Evolutionary conservation across 495 filamentous ascomycete species (phyloP), one percentile per base, ranked within the genome.

Genomic region (Hypoxylon trugodes): DNA sequence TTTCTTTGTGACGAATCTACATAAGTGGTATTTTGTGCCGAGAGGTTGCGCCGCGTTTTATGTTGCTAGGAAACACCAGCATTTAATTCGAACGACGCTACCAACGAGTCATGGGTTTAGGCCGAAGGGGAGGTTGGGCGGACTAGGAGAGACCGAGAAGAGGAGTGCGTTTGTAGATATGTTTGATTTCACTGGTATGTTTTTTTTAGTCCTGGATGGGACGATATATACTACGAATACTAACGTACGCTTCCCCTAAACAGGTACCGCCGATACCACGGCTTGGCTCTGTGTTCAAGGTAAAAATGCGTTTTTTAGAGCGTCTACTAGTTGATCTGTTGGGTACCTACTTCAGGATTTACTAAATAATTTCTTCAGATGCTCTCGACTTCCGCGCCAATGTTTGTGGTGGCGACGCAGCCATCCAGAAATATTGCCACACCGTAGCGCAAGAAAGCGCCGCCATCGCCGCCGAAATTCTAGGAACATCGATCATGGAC

Each of bases 1-100:
- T 61, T 97, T 97, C 73, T 87, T 96, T 60, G 82, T 91, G 6
- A 86, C 80, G 18, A 97, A 96, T 69, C 86, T 85, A 65, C 91
- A 97, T 75, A 98, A 97, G 79, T 98, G 94, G 94, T 83, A 97
- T 12, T 90, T 86, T 66, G 85, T 86, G 8, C 94, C 93, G n/a
- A 85, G 94, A 36, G 87, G 86, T 21, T 90, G 86, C 65, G 91
- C 92, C 1, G 79, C 92, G 1, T 83, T 97, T 43, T 90, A 96
- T 71, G 91, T 96, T 1, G 87, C 90, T 0, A 50, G 75, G 7
- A 80, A 85, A 9, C 89, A 96, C 69, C 94, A 96, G 67, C 75
- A 76, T 18, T 70, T 93, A 16, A 84, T 97, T 15, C 86, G 90
- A 9, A 86, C 86, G 7, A 88, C 89, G 0, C 59, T 96, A 25